phyloP scores from a whole-genome alignment of 2,329 filamentous ascomycete species.

The Trichophyton mentagrophytes region DNA sequence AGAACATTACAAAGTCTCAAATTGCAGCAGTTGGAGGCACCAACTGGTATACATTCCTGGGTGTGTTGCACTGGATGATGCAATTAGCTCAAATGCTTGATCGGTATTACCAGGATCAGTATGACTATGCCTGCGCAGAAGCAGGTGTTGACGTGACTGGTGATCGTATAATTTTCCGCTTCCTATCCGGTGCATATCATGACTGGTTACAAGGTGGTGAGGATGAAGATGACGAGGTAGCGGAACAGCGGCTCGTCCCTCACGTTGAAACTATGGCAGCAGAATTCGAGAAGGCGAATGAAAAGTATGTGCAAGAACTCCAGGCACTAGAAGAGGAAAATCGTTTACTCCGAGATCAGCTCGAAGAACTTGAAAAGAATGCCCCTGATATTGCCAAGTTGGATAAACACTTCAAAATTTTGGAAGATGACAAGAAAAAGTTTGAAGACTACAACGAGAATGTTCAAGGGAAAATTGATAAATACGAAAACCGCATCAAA shows the following conservation, averaged over 20 bases:
- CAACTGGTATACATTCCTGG: slow-evolving; percentile 93
- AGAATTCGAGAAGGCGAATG: slow-evolving; percentile 75
- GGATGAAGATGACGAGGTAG: slow-evolving; percentile 74
- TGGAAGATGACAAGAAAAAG: slow-evolving; percentile 88
- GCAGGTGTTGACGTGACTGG: slow-evolving; percentile 75
- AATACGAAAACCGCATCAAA: slow-evolving; percentile 68
- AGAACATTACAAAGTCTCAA: slow-evolving; percentile 91
- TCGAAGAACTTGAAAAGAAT: slow-evolving; percentile 77
- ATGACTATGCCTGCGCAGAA: slow-evolving; percentile 82
- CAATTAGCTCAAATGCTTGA: slow-evolving; percentile 91
- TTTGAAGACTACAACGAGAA: slow-evolving; percentile 89
- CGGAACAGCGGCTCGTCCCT: slow-evolving; percentile 62
- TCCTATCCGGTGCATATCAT: slow-evolving; percentile 76
- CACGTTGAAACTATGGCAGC: slow-evolving; percentile 79
- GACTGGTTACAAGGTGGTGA: slow-evolving; percentile 92
- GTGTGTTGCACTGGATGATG: slow-evolving; percentile 98
- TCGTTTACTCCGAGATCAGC: slow-evolving; percentile 64
- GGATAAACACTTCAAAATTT: slow-evolving; percentile 79
- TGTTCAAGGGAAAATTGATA: slow-evolving; percentile 73
- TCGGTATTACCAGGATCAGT: slow-evolving; percentile 61
- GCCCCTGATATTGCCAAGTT: slow-evolving; percentile 71
- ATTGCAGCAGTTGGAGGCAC: slow-evolving; percentile 89
- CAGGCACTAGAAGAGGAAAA: slow-evolving; percentile 79
- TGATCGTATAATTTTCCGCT: slow-evolving; percentile 89
- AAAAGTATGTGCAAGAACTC: slow-evolving; percentile 71